Conservation (phyloP, 2,329 filamentous ascomycete genomes). For the Escovopsis sp. region DNA sequence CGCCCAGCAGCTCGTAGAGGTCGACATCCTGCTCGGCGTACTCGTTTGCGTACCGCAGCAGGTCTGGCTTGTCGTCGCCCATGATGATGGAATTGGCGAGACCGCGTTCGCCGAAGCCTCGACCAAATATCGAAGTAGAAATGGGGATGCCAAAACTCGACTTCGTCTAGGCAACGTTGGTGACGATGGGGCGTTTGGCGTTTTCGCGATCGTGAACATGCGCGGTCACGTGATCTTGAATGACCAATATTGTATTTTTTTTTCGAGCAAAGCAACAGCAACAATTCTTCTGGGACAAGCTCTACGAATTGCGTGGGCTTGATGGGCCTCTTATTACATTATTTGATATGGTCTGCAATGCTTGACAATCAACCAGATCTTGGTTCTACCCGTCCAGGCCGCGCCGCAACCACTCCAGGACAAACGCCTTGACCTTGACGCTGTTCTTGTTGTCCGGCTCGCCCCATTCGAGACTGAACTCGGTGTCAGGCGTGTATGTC, state of each 20-base stretch:
- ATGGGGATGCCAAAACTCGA: not conserved
- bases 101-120: too few species aligned
- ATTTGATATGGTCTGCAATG: not conserved
- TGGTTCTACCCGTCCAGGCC: slow-evolving; percentile 19
- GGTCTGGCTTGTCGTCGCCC: slow-evolving; percentile 28
- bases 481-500: slow-evolving; percentile 42
- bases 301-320: too few species aligned
- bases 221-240: too few species aligned
- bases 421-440: slow-evolving; percentile 59
- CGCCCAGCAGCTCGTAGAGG: slow-evolving; percentile 61
- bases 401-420: slow-evolving; percentile 57
- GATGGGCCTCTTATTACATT: not conserved
- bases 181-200: not conserved
- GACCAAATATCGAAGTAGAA: not conserved
- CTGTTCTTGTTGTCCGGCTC: slow-evolving; percentile 22
- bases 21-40: slow-evolving; percentile 49
- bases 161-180: too few species aligned
- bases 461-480: slow-evolving; percentile 43
- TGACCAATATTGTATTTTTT: too few species aligned
- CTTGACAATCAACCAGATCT: not conserved
- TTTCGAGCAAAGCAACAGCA: too few species aligned
- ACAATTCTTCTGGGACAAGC: too few species aligned
- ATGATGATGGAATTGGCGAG: slow-evolving; percentile 8
- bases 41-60: slow-evolving; percentile 38
- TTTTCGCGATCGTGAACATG: not conserved